phyloP scores from a whole-genome alignment of 2,329 filamentous ascomycete genomes.

The Sporothrix pseudoabietina region DNA sequence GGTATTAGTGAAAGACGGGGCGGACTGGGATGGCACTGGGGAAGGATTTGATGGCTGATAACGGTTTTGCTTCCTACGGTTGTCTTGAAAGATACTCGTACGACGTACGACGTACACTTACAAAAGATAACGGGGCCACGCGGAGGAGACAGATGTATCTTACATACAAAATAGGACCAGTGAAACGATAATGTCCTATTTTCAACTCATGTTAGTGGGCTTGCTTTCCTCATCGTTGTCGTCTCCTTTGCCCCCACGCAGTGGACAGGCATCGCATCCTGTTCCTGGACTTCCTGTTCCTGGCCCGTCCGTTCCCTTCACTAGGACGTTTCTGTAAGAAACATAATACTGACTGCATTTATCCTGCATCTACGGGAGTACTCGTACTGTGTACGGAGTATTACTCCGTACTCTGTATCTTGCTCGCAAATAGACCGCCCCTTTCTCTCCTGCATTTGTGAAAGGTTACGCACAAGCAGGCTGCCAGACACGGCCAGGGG shows the following conservation, averaged over 20 bases:
- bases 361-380: too few species aligned
- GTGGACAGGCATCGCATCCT: slow-evolving; percentile 9
- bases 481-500: not conserved
- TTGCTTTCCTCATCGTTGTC: not conserved
- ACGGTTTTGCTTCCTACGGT: not conserved
- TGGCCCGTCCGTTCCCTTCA: slow-evolving; percentile 10
- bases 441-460: not conserved
- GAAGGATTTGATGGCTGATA: not conserved
- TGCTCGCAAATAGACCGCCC: not conserved
- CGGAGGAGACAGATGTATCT: not conserved
- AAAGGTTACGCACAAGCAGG: not conserved
- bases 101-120: too few species aligned
- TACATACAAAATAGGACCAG: not conserved
- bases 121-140: not conserved
- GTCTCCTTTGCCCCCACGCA: not conserved
- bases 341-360: too few species aligned
- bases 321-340: not conserved
- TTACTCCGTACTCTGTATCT: not conserved
- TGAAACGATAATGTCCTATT: slow-evolving; percentile 5
- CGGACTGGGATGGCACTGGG: not conserved
- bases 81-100: not conserved
- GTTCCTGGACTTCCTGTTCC: not conserved
- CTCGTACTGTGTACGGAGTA: too few species aligned
- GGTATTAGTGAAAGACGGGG: not conserved
- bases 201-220: not conserved